These are phyloP conservation scores for Fusarium dimerum DNA, from an alignment of 2,329 filamentous ascomycete genomes.

Conservation along the genomic window DNA sequence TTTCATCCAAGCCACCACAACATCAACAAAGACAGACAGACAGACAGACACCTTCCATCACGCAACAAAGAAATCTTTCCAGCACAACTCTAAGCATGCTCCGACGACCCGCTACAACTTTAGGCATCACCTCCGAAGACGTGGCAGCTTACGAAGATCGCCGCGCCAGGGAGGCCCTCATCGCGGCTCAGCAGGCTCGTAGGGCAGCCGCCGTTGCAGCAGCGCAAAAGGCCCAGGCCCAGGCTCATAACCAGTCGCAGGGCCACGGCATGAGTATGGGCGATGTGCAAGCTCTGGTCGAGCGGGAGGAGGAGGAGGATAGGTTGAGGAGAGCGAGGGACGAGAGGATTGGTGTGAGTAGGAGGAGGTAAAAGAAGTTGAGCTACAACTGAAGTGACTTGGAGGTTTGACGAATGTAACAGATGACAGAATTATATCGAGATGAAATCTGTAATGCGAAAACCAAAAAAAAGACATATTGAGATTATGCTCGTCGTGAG, in stretches of 20 bases:
- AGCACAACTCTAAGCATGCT: constrained; percentile 51
- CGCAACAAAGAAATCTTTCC: background rate
- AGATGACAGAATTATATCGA: no score
- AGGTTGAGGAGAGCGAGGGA: constrained; percentile 35
- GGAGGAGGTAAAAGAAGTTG: constrained; percentile 17
- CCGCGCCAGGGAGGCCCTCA: constrained; percentile 46
- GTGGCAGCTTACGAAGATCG: constrained; percentile 70
- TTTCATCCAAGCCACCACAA: no score
- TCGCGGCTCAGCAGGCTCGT: constrained; percentile 34
- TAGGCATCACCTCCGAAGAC: constrained; percentile 69
- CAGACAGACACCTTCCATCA: no score
- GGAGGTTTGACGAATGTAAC: no score
- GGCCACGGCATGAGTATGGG: constrained; percentile 27
- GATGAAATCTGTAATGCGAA: background rate
- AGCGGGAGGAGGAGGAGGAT: constrained; percentile 29
- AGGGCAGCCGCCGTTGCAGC: constrained; percentile 26
- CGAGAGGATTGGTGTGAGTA: constrained; percentile 40
- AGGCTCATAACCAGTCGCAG: constrained; percentile 1
- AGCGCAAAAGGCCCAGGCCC: constrained; percentile 14
- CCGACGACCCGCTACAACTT: constrained; percentile 66
- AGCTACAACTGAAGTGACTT: no score
- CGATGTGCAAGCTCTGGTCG: constrained; percentile 28
- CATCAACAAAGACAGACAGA: no score
- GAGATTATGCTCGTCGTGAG: background rate
- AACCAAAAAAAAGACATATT: background rate